Conservation (phyloP, 495 filamentous ascomycete genomes). For the Acidiella bohemica region DNA sequence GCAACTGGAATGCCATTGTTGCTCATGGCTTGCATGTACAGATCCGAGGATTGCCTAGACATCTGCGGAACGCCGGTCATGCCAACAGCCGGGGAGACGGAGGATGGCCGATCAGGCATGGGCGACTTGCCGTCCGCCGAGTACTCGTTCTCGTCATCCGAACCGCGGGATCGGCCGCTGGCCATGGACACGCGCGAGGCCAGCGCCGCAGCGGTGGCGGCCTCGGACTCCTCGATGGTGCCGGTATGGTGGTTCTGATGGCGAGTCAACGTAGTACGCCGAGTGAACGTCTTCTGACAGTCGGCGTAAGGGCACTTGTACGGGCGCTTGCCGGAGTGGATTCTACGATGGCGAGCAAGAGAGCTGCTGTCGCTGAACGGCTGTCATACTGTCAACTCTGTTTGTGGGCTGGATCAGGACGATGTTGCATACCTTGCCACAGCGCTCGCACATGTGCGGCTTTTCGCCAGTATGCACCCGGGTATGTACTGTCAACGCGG, state of each 20-base stretch:
- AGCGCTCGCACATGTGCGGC: conserved; percentile 93
- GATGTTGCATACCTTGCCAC: conserved; percentile 75
- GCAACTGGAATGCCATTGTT: conserved; percentile 19
- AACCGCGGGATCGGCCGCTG: conserved; percentile 43
- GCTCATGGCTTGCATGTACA: conserved; percentile 50
- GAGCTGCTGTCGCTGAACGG: conserved; percentile 99
- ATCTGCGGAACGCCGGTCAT: conserved; percentile 61
- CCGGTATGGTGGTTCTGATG: conserved; percentile 95
- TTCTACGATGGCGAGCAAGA: conserved; percentile 80
- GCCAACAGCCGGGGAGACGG: conserved; percentile 67
- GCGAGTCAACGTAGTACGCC: conserved; percentile 83
- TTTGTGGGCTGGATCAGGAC: neutral
- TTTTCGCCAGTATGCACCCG: conserved; percentile 97
- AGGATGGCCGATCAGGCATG: conserved; percentile 56
- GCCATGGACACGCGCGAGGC: conserved; percentile 42
- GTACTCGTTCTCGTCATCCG: conserved; percentile 62
- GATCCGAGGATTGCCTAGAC: conserved; percentile 51
- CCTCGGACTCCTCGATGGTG: conserved; percentile 85
- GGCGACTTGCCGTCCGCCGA: conserved; percentile 61
- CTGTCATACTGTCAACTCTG: conserved; percentile 34
- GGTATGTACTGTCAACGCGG: conserved; percentile 89
- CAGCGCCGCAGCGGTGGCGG: conserved; percentile 71
- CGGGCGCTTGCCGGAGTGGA: conserved; percentile 88
- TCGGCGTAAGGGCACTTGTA: conserved; percentile 97
- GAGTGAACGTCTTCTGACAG: conserved; percentile 97